Percentiles rank a stretch among this genome's conserved stretches.
Conservation (phyloP, 2,329 filamentous ascomycete species). For the Botrytis sinoallii region DNA sequence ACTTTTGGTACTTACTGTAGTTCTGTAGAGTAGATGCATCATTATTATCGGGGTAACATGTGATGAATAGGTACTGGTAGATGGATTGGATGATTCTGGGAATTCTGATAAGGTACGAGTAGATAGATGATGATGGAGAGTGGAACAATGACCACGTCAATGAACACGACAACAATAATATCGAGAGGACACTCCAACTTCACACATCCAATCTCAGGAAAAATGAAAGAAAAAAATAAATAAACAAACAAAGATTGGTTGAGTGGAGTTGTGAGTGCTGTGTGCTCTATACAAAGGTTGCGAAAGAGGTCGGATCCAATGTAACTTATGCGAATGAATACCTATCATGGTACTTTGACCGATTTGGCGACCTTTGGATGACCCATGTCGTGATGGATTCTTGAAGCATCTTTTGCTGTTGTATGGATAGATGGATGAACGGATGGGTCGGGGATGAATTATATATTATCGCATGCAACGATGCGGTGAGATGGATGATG, state of each 20-base stretch:
- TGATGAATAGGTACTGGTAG: too few species aligned
- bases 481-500: not conserved
- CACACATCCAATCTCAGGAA: not conserved
- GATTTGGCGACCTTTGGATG: not conserved
- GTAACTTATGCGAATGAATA: not conserved
- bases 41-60: not conserved
- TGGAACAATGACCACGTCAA: slow-evolving; percentile 9
- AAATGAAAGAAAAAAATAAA: too few species aligned
- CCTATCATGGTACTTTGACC: slow-evolving; percentile 5
- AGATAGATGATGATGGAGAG: not conserved
- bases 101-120: not conserved
- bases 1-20: not conserved
- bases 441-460: not conserved
- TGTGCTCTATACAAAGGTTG: not conserved
- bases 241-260: not conserved
- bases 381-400: not conserved
- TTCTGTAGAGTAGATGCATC: not conserved
- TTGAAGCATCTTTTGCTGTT: not conserved
- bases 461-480: not conserved
- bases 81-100: not conserved
- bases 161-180: not conserved
- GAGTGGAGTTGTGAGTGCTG: not conserved
- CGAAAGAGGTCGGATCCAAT: not conserved
- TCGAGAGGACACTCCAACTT: not conserved
- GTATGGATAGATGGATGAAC: not conserved